These are phyloP conservation scores for Wickerhamiella nectarea DNA, from an alignment of 805 yeast species.

Conservation along the genomic window DNA sequence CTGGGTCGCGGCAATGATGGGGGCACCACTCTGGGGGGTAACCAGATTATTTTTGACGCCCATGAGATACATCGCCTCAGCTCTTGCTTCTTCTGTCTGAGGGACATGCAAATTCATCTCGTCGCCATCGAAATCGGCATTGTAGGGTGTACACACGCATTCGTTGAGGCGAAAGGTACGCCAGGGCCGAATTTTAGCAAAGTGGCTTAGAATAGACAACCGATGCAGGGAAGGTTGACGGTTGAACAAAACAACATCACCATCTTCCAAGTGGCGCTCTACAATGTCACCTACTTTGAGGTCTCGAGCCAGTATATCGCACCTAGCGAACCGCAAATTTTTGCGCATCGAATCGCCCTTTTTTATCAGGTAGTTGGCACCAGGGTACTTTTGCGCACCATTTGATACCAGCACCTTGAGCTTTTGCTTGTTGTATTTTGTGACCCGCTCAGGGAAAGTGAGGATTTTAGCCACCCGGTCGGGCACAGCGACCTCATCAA, in stretches of 20 bases:
- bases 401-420: conserved; percentile 58
- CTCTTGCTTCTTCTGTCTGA: conserved; percentile 96
- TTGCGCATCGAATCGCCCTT: conserved; percentile 61
- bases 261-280: conserved; percentile 94
- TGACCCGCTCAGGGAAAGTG: conserved; percentile 91
- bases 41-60: conserved; percentile 90
- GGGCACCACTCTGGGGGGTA: conserved; percentile 97
- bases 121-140: conserved; percentile 99
- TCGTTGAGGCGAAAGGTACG: conserved; percentile 92
- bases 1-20: conserved; percentile 98
- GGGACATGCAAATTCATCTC: conserved; percentile 99
- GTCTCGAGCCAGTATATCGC: conserved; percentile 58
- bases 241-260: conserved; percentile 88
- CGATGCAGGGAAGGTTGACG: conserved; percentile 97
- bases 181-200: conserved; percentile 95
- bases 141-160: conserved; percentile 98
- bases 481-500: conserved; percentile 98
- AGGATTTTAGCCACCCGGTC: conserved; percentile 89
- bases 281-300: conserved; percentile 82
- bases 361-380: conserved; percentile 84
- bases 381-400: conserved; percentile 88
- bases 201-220: conserved; percentile 84
- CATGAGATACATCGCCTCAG: conserved; percentile 97
- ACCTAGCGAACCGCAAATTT: conserved; percentile 79
- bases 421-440: conserved; percentile 71